phyloP scores from a whole-genome alignment of 164 flowering plant species.

The Piper longum region DNA sequence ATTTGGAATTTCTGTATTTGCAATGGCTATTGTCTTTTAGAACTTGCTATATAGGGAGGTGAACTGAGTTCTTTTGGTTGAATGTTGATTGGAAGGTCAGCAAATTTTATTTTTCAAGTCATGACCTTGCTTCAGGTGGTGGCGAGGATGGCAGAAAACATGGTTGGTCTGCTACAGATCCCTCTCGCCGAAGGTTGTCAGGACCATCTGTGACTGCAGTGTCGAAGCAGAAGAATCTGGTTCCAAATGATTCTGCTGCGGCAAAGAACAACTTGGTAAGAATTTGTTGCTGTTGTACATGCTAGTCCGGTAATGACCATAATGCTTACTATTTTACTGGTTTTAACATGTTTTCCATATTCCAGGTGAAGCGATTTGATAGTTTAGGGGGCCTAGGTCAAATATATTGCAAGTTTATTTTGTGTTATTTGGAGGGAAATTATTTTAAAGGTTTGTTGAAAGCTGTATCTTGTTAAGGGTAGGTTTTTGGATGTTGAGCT shows the following conservation, averaged over 20 bases:
- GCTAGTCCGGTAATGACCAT: background rate
- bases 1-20: too few relatives aligned
- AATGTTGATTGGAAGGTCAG: background rate
- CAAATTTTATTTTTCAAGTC: background rate
- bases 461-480: too few relatives aligned
- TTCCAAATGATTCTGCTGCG: conserved; percentile 35
- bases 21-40: too few relatives aligned
- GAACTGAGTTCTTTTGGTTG: too few relatives aligned
- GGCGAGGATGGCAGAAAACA: conserved; percentile 39
- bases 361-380: too few relatives aligned
- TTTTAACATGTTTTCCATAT: background rate
- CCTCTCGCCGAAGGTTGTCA: conserved; percentile 46
- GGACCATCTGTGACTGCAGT: conserved; percentile 39
- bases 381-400: too few relatives aligned
- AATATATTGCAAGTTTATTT: too few relatives aligned
- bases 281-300: background rate
- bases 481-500: too few relatives aligned
- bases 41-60: too few relatives aligned
- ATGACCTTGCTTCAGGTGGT: conserved; percentile 24
- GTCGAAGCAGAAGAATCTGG: conserved; percentile 58
- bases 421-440: background rate
- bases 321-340: background rate
- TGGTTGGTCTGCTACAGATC: conserved; percentile 41
- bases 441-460: too few relatives aligned
- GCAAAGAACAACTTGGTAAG: conserved; percentile 53